phyloP scores from a whole-genome alignment of 768 basidiomycete genomes.

The Phallus indusiatus region DNA sequence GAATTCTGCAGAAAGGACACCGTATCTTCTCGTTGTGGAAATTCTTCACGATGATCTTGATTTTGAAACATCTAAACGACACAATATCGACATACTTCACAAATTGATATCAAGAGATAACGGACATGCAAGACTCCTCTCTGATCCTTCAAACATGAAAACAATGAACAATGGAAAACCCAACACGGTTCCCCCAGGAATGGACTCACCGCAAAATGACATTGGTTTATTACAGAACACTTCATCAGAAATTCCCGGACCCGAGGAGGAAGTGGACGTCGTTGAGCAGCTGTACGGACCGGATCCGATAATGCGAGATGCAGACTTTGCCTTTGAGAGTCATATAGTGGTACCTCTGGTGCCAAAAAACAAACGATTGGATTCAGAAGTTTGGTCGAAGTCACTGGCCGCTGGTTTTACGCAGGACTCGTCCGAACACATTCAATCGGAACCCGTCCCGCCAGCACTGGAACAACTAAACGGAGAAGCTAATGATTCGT shows the following conservation, averaged over 20 bases:
- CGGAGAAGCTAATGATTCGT: not conserved
- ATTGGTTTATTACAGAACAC: not conserved
- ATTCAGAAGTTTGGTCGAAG: conserved; percentile 75
- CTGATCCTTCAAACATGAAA: not conserved
- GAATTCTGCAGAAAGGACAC: conserved; percentile 94
- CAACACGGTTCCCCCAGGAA: too few relatives aligned
- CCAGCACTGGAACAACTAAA: conserved; percentile 4
- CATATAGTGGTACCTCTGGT: conserved; percentile 72
- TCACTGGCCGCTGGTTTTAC: conserved; percentile 41
- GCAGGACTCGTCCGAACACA: conserved; percentile 16
- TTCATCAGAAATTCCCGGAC: conserved; percentile 17
- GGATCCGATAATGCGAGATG: conserved; percentile 60
- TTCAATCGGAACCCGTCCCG: conserved; percentile 19
- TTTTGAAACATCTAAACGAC: conserved; percentile 76
- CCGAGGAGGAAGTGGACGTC: conserved; percentile 86
- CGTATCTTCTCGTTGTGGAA: conserved; percentile 88
- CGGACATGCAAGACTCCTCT: not conserved
- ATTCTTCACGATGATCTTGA: conserved; percentile 84
- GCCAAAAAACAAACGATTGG: conserved; percentile 84
- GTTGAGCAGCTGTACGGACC: conserved; percentile 92
- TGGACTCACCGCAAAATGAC: too few relatives aligned
- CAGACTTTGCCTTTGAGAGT: conserved; percentile 70
- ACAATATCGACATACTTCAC: conserved; percentile 79
- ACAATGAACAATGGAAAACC: not conserved
- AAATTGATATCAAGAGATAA: conserved; percentile 60